Conservation (phyloP, 179 eudicot genomes). For the Spergularia azorica region DNA sequence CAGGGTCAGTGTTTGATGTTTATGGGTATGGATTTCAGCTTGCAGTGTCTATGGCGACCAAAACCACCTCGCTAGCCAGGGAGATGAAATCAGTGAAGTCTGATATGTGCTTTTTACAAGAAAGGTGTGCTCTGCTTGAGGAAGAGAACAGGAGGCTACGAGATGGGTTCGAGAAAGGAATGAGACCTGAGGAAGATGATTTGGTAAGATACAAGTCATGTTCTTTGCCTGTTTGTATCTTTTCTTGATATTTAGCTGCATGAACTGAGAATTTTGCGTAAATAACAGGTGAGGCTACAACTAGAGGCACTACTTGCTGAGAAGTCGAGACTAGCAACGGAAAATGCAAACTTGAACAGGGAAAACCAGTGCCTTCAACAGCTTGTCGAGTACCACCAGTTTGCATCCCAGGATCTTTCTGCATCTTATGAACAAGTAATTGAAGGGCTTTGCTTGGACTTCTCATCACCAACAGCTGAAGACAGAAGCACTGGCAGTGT, state of each 20-base stretch:
- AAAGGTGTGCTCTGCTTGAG: constrained; percentile 67
- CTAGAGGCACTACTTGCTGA: constrained; percentile 89
- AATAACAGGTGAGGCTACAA: constrained; percentile 76
- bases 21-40: constrained; percentile 42
- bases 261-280: background rate
- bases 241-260: background rate
- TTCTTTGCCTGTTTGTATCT: background rate
- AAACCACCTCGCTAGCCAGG: constrained; percentile 61
- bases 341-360: constrained; percentile 74
- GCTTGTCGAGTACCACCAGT: constrained; percentile 88
- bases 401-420: constrained; percentile 67
- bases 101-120: constrained; percentile 69
- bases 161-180: constrained; percentile 54
- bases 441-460: constrained; percentile 57
- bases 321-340: constrained; percentile 82
- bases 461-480: constrained; percentile 45
- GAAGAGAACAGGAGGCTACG: constrained; percentile 81
- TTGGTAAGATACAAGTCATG: constrained; percentile 40
- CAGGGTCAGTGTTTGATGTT: constrained; percentile 1
- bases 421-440: constrained; percentile 60
- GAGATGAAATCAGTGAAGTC: constrained; percentile 77
- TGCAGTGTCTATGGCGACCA: constrained; percentile 81
- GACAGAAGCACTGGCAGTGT: background rate
- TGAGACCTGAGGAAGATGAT: constrained; percentile 84
- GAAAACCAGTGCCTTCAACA: constrained; percentile 89